Percentiles rank a stretch among this genome's conserved stretches.
Evolutionary conservation across 1,284 basidiomycete species (phyloP).

Genomic region (Ceratobasidium theobromae): DNA sequence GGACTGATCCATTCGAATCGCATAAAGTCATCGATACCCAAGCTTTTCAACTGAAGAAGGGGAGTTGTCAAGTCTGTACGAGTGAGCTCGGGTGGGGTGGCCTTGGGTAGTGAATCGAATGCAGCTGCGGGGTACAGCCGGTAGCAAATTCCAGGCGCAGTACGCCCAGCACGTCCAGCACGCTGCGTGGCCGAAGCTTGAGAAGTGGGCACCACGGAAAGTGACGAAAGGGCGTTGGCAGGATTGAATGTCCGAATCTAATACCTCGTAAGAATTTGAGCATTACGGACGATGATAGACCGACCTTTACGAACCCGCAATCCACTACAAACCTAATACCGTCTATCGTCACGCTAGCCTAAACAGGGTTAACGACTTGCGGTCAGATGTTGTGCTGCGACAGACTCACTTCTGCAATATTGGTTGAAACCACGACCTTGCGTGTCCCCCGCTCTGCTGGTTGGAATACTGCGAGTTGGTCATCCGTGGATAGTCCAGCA

Average conservation of each 20-base stretch:
- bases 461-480: constrained; percentile 85
- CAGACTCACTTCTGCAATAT: constrained; percentile 82
- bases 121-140: constrained; percentile 79
- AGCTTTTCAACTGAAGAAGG: constrained; percentile 88
- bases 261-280: neutral
- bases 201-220: constrained; percentile 78
- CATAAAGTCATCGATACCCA: constrained; percentile 95
- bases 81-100: constrained; percentile 86
- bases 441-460: constrained; percentile 70
- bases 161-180: constrained; percentile 88
- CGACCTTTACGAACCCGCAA: constrained; percentile 90
- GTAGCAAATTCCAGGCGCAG: constrained; percentile 87
- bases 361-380: neutral
- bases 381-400: no score
- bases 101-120: constrained; percentile 59
- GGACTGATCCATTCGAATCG: constrained; percentile 92
- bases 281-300: constrained; percentile 34
- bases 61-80: constrained; percentile 86
- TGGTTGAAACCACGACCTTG: constrained; percentile 92
- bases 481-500: constrained; percentile 81
- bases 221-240: constrained; percentile 75
- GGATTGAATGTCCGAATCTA: constrained; percentile 86
- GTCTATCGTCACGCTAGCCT: constrained; percentile 95
- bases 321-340: constrained; percentile 96
- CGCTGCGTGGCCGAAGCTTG: constrained; percentile 84